Base-by-base conservation (phyloP, 805 yeast species). In the Yarrowia sp. region DNA sequence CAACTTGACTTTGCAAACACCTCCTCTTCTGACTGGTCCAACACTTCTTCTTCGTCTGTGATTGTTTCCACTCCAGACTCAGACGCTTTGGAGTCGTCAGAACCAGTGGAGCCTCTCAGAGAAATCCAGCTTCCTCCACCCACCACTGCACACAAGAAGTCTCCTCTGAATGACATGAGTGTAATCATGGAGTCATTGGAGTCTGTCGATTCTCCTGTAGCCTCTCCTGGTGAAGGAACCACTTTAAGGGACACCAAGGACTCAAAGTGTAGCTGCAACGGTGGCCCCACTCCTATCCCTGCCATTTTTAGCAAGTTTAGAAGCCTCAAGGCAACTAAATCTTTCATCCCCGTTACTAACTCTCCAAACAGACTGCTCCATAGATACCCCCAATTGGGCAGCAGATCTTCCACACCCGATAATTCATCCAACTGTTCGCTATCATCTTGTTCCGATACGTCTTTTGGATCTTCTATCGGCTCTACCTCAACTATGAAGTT, bases 331-430 rank as follows among this genome's bases (percentile, higher is more conserved):
- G 19, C 54, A 4, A 32, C 61, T 17, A 54, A 54, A 14, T 54
- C 61, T 1, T 54, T 36, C 46, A 54, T 54, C 19, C 61, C 61
- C 26, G 22, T 54, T 54, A 54, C 61, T 54, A 54, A 54, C 61
- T 54, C 61, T 54, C 46, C 61, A 24, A 36, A 36, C 61, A 36
- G 61, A 54, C 61, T 36, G 44, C 61, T 54, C 35, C 12, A 26
- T 17, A 21, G 61, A 54, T 54, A 54, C 61, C 61, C 61, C 33
- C 44, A 36, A 26, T 24, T 54, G 61, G 21, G 58, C 58, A 51
- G 46, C 46, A 38, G 24, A 16, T 36, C 54, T 4, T 48, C 54
- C 26, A 38, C 46, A 8, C 30, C 44, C 10, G 46, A 54, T 12
- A 24, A 33, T 4, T 22, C 41, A n/a, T 33, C 41, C 59, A 51